Conservation (phyloP, 805 yeast genomes). For the Nakazawaea ernobii region DNA sequence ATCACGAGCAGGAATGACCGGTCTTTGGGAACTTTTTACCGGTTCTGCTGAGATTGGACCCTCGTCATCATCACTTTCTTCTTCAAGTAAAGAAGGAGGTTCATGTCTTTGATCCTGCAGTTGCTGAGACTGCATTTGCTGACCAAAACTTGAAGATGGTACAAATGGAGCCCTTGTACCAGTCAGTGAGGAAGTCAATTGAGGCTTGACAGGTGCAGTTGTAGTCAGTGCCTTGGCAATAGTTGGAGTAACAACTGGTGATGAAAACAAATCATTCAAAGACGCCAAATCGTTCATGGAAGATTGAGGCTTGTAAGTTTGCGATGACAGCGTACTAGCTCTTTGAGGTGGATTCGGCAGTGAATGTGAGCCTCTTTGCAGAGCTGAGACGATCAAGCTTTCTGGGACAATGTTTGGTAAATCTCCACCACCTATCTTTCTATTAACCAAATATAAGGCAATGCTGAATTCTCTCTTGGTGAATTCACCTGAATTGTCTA, state of each 20-base stretch:
- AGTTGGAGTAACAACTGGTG: conserved; percentile 27
- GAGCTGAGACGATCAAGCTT: conserved; percentile 37
- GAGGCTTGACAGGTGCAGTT: conserved; percentile 10
- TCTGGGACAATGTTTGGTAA: conserved; percentile 78
- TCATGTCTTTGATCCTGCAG: conserved; percentile 21
- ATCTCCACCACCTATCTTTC: conserved; percentile 67
- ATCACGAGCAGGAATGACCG: conserved; percentile 29
- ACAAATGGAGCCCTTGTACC: conserved; percentile 45
- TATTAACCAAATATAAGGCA: conserved; percentile 90
- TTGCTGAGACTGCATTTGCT: conserved; percentile 39
- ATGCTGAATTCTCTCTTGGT: conserved; percentile 80
- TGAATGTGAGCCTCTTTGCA: conserved; percentile 6
- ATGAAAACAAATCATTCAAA: conserved; percentile 46
- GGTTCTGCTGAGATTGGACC: conserved; percentile 18
- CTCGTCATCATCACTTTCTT: conserved; percentile 33
- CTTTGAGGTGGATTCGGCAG: conserved; percentile 19
- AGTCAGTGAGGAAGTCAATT: conserved; percentile 25
- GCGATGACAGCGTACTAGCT: conserved; percentile 12
- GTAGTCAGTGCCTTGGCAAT: conserved; percentile 2
- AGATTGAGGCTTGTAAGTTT: conserved; percentile 31
- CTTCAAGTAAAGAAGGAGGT: conserved; percentile 28
- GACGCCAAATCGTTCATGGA: conserved; percentile 65
- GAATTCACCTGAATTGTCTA: conserved; percentile 79
- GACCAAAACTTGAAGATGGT: conserved; percentile 87
- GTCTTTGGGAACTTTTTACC: conserved; percentile 20